Base-by-base conservation (phyloP, 106 monocot genomes). In the Dendrobium officinale region DNA sequence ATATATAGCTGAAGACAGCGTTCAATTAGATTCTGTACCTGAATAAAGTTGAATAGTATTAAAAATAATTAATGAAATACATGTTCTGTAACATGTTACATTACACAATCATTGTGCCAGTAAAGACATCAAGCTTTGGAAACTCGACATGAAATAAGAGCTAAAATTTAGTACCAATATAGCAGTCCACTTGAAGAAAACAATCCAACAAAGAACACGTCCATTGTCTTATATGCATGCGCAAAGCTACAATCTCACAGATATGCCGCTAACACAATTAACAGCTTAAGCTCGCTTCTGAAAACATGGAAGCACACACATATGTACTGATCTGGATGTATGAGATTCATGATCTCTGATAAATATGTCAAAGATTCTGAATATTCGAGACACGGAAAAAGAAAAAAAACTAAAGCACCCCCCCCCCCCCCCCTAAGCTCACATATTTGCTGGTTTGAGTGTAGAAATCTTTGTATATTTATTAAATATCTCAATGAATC, bases 1-100 rank as follows among this genome's bases (percentile, higher is more conserved):
- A 93, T 93, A 78, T 93, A 93, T 41, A 93, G 84, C 81, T 93
- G 92, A 81, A 93, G 92, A 72, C 92, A 93, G 17, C 90, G 82
- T 29, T 90, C 92, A 58, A 93, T 93, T 56, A 93, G 88, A 86
- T 93, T 93, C 79, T 93, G 92, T 40, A 93, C 92, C 92, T 93
- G 90, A 77, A 49, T 56, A 41, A 75, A 72, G 48, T 42, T 41
- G 41, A 67, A 77, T 24, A 77, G 0, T 37, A 70, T 33, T 70
- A 33, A 70, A 67, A 70, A 70, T 33, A 70, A 70, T 70, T 66
- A 70, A 33, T 33, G 15, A 70, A 40, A 37, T 68, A 68, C 1
- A 68, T 13, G 64, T 5, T 64, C 64, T 64, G 7, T 3, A 64
- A 24, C 20, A n/a, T 4, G 31, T 9, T 68, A 31, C 6, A 68